Evolutionary conservation across 1,284 basidiomycete genomes (phyloP), one percentile per base, ranked within the genome.

Genomic region (Paramarasmius palmivorus): DNA sequence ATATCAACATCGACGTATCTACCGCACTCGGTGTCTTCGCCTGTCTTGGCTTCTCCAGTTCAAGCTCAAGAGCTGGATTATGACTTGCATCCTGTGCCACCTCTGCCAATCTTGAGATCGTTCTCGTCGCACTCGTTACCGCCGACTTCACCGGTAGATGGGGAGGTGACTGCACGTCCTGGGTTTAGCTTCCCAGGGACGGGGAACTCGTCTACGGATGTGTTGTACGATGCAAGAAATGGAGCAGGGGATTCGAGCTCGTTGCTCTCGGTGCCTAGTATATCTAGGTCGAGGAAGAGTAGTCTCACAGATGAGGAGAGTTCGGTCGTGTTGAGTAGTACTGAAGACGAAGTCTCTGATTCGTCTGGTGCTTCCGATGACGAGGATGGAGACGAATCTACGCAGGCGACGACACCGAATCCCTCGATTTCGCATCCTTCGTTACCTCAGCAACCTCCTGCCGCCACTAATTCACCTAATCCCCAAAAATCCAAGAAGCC

Each of bases 1-100:
- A 83, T 85, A 52, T 76, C 79, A 3, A 83, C 78, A 1, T 79
- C 45, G n/a, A 4, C 71, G 0, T 71, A 75, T 20, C 53, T 54
- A 15, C 54, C 56, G 17, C 45, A 32, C 19, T 59, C 54, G 4
- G 58, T 56, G 3, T 55, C 52, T 6, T 50, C 59, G 38, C 20
- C 53, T n/a, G 54, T 49, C 22, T 23, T 34, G 34, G 38, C 10
- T 17, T 36, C 20, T 29, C 36, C 49, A 41, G n/a, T n/a, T 25
- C 14, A 29, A 26, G 5, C 17, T 17, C 15, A 32, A 32, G 2
- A 25, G 32, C 9, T 46, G 4, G 3, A 25, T 20, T 19, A 8
- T n/a, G 17, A 23, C 2, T 19, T n/a, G n/a, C 25, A 29, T n/a
- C 23, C 14, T 26, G 4, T n/a, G n/a, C n/a, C n/a, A n/a, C n/a